Conservation (phyloP, 2,329 filamentous ascomycete species). For the Fusarium succisae region DNA sequence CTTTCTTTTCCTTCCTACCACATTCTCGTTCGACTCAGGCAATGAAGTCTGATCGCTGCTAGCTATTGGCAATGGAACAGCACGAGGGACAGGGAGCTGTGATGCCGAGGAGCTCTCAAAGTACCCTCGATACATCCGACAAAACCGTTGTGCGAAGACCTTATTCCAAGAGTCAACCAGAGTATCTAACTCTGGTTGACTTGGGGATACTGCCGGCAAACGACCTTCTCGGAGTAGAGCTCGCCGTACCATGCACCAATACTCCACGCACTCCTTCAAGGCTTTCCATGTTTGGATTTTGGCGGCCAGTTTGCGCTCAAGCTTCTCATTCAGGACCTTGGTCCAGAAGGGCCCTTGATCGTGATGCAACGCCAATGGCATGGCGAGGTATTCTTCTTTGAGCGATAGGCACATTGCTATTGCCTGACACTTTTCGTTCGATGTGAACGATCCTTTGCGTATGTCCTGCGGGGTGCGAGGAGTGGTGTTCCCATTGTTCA, state of each 20-base stretch:
- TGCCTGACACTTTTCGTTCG: neutral
- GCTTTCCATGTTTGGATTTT: neutral
- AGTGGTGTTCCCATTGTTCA: neutral
- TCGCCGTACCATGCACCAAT: fast-evolving
- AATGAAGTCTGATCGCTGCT: neutral
- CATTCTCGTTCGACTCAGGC: fast-evolving
- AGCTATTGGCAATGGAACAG: fast-evolving
- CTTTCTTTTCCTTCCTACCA: neutral
- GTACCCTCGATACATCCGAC: fast-evolving
- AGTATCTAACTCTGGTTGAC: neutral
- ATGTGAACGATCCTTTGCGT: fast-evolving
- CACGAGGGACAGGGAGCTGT: fast-evolving
- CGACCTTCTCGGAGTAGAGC: fast-evolving
- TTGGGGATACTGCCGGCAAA: fast-evolving
- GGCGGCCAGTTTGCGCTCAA: fast-evolving
- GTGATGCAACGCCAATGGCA: fast-evolving
- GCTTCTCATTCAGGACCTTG: fast-evolving
- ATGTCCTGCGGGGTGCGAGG: neutral
- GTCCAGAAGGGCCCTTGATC: slow-evolving; percentile 18
- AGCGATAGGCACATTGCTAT: neutral
- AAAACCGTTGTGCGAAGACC: fast-evolving
- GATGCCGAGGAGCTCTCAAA: neutral
- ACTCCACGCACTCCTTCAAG: fast-evolving
- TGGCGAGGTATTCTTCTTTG: neutral
- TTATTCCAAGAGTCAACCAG: neutral